phyloP scores from a whole-genome alignment of 2,329 filamentous ascomycete species.

The Colletotrichum aenigma region DNA sequence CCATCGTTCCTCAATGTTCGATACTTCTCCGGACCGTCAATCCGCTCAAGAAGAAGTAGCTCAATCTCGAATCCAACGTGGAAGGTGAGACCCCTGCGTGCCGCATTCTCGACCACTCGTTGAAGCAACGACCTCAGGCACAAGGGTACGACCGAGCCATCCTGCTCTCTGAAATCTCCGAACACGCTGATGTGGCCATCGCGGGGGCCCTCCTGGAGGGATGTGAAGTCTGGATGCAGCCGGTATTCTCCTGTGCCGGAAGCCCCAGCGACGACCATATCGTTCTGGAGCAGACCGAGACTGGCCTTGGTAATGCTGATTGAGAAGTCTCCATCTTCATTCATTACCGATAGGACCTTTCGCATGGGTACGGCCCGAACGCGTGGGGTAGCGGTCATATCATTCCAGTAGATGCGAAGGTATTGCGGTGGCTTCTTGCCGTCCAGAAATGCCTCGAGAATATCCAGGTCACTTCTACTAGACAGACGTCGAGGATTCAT shows the following conservation, averaged over 20 bases:
- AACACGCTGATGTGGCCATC: slow-evolving; percentile 69
- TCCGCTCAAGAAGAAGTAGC: slow-evolving; percentile 69
- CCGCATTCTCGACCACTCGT: slow-evolving; percentile 55
- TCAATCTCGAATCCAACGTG: slow-evolving; percentile 84
- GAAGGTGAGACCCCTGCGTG: slow-evolving; percentile 59
- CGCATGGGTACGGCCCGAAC: slow-evolving; percentile 71
- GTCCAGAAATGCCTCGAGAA: slow-evolving; percentile 46
- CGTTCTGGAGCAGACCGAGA: slow-evolving; percentile 72
- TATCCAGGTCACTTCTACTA: slow-evolving; percentile 34
- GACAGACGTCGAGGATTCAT: not conserved
- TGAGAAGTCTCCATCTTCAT: slow-evolving; percentile 45
- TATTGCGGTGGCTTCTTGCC: slow-evolving; percentile 62
- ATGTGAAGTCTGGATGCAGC: slow-evolving; percentile 68
- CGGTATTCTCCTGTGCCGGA: slow-evolving; percentile 68
- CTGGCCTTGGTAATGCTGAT: slow-evolving; percentile 69
- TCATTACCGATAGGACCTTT: slow-evolving; percentile 53
- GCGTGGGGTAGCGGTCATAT: slow-evolving; percentile 74
- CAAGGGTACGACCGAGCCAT: slow-evolving; percentile 51
- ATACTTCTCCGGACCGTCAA: slow-evolving; percentile 35
- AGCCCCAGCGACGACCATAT: slow-evolving; percentile 58
- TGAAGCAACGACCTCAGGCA: slow-evolving; percentile 73
- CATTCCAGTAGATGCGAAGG: slow-evolving; percentile 77
- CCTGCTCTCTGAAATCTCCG: slow-evolving; percentile 66
- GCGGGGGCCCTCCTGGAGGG: slow-evolving; percentile 62
- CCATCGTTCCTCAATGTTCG: slow-evolving; percentile 58